Percentiles rank a stretch among this genome's conserved stretches.
These are phyloP conservation scores for Xylaria sp. DNA, from an alignment of 2,329 filamentous ascomycete genomes.

Conservation along the genomic window DNA sequence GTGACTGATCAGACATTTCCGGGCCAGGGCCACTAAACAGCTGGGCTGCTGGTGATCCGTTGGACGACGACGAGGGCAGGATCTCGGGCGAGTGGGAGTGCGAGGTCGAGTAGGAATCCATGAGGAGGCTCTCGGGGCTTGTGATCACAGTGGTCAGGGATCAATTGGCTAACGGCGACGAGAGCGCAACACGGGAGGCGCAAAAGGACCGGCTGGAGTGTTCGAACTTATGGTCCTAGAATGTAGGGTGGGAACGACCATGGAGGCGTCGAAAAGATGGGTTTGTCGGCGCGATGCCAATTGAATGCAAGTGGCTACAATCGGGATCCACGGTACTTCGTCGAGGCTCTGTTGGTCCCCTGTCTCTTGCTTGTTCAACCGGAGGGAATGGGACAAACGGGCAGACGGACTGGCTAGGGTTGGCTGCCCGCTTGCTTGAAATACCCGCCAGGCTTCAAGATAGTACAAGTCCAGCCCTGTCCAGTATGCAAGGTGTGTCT, in stretches of 20 bases:
- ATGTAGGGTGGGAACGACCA: slow-evolving; percentile 12
- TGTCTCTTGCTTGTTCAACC: neutral
- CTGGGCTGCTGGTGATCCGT: slow-evolving; percentile 14
- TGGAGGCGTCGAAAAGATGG: slow-evolving; percentile 19
- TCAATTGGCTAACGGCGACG: neutral
- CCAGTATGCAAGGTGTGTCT: too few relatives aligned
- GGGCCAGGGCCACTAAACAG: slow-evolving; percentile 24
- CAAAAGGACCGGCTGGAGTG: slow-evolving; percentile 4
- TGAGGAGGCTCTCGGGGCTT: slow-evolving; percentile 1
- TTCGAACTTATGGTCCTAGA: slow-evolving; percentile 7
- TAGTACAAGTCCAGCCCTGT: neutral
- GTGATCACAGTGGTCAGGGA: slow-evolving; percentile 7
- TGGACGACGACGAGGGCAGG: slow-evolving; percentile 15
- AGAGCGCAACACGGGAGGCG: slow-evolving; percentile 1
- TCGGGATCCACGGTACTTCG: slow-evolving; percentile 16
- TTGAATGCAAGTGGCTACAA: slow-evolving; percentile 18
- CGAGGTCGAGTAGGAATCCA: slow-evolving; percentile 23
- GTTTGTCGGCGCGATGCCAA: slow-evolving; percentile 15
- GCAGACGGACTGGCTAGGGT: neutral
- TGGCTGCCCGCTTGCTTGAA: neutral
- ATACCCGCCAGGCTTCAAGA: neutral
- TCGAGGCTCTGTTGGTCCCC: neutral
- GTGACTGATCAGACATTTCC: slow-evolving; percentile 23
- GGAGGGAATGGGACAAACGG: neutral
- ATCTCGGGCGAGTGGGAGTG: slow-evolving; percentile 14